These are phyloP conservation scores for Ophiocordyceps australis DNA, from an alignment of 2,329 filamentous ascomycete genomes.

Conservation along the genomic window DNA sequence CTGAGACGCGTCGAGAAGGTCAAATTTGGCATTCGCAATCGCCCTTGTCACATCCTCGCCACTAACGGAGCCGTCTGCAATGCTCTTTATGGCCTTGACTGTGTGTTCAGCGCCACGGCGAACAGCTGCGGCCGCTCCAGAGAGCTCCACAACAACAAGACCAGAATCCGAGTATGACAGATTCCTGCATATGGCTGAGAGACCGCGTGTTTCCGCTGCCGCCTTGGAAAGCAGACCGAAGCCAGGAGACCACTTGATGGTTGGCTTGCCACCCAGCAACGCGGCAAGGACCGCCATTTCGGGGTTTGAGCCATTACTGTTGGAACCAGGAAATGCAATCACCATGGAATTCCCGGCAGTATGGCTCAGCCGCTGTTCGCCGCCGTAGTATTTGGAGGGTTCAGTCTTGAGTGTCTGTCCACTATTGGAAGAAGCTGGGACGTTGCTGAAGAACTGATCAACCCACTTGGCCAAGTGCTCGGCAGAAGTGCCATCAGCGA, in stretches of 20 bases:
- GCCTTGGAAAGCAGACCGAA: slow-evolving; percentile 83
- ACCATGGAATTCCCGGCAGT: slow-evolving; percentile 65
- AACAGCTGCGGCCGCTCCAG: slow-evolving; percentile 56
- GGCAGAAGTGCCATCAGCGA: slow-evolving; percentile 73
- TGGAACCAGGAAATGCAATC: slow-evolving; percentile 82
- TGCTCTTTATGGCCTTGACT: slow-evolving; percentile 65
- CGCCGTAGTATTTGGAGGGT: slow-evolving; percentile 77
- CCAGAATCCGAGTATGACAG: slow-evolving; percentile 85
- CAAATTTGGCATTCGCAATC: slow-evolving; percentile 83
- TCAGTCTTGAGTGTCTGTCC: slow-evolving; percentile 36
- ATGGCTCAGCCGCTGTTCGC: slow-evolving; percentile 78
- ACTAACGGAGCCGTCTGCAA: slow-evolving; percentile 56
- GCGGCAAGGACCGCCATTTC: slow-evolving; percentile 75
- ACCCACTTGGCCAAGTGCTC: slow-evolving; percentile 75
- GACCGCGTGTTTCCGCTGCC: slow-evolving; percentile 44
- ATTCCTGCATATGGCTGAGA: slow-evolving; percentile 57
- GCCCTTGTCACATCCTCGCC: slow-evolving; percentile 87
- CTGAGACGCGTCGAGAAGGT: slow-evolving; percentile 68
- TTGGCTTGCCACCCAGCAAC: slow-evolving; percentile 76
- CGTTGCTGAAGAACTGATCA: slow-evolving; percentile 71
- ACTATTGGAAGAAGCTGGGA: slow-evolving; percentile 34
- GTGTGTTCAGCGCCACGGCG: slow-evolving; percentile 56
- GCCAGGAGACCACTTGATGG: slow-evolving; percentile 88
- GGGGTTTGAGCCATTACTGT: slow-evolving; percentile 68
- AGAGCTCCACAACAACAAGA: slow-evolving; percentile 68